A percentile compares a stretch with the other conserved stretches of the same genome.
Evolutionary conservation across 768 basidiomycete species (phyloP).

Genomic region (Tricholoma terreum): DNA sequence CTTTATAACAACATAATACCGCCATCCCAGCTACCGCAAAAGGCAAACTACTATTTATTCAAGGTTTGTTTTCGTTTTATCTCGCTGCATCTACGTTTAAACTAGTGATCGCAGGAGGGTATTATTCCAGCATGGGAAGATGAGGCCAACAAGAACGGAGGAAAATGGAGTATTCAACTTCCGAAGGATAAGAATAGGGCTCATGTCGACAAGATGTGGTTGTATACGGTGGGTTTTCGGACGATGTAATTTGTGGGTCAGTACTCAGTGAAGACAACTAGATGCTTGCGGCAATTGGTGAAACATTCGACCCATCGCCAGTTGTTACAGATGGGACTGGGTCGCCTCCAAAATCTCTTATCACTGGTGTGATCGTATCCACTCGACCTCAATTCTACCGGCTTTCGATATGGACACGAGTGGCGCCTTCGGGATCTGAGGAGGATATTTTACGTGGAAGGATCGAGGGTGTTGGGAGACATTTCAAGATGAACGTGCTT

Average conservation of each 20-base stretch:
- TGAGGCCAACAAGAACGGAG: conserved; percentile 93
- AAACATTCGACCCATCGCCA: conserved; percentile 92
- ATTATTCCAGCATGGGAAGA: conserved; percentile 99
- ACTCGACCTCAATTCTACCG: conserved; percentile 95
- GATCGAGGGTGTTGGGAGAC: conserved; percentile 78
- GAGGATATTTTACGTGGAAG: conserved; percentile 66
- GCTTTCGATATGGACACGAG: conserved; percentile 95
- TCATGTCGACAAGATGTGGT: conserved; percentile 93
- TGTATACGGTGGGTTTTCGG: conserved; percentile 74
- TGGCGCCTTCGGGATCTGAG: conserved; percentile 58
- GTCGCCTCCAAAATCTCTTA: conserved; percentile 54
- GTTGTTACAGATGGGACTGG: conserved; percentile 42
- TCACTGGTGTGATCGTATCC: conserved; percentile 94
- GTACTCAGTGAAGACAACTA: conserved; percentile 30
- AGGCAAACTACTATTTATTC: conserved; percentile 99
- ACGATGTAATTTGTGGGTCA: neutral
- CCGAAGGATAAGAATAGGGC: conserved; percentile 90
- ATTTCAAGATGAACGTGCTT: conserved; percentile 91
- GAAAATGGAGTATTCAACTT: conserved; percentile 98
- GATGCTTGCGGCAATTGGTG: conserved; percentile 99
- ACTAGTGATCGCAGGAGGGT: conserved; percentile 59
- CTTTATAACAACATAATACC: conserved; percentile 97
- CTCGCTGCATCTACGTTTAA: neutral
- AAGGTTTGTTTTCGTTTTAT: conserved; percentile 53
- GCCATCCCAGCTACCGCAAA: conserved; percentile 87